Evolutionary conservation across 495 filamentous ascomycete genomes (phyloP).

Genomic region (Parathielavia appendiculata): DNA sequence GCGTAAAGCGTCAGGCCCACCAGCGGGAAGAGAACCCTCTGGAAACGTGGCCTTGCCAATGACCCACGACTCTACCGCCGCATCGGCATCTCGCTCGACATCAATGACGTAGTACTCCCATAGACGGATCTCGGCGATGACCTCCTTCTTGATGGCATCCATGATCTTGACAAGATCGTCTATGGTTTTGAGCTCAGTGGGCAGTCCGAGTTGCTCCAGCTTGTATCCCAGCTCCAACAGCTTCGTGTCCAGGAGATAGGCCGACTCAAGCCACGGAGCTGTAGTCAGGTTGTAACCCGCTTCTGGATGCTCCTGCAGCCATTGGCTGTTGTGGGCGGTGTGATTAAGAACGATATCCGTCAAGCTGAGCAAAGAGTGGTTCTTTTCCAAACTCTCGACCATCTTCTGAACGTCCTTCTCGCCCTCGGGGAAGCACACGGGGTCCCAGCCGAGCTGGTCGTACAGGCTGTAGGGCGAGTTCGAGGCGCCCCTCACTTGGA

Average conservation of each 20-base stretch:
- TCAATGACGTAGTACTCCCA: conserved; percentile 94
- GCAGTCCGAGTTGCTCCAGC: conserved; percentile 62
- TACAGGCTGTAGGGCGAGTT: conserved; percentile 97
- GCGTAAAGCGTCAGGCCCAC: conserved; percentile 44
- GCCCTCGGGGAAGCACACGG: conserved; percentile 74
- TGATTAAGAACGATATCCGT: conserved; percentile 99
- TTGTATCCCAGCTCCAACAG: conserved; percentile 71
- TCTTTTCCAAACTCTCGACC: conserved; percentile 74
- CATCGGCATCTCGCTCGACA: conserved; percentile 64
- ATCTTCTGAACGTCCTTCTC: conserved; percentile 76
- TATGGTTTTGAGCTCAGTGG: conserved; percentile 61
- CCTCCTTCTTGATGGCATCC: conserved; percentile 74
- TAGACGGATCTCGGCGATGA: conserved; percentile 66
- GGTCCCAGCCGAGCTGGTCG: conserved; percentile 85
- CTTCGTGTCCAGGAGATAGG: conserved; percentile 79
- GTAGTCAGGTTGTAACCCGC: conserved; percentile 92
- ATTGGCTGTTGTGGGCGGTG: conserved; percentile 90
- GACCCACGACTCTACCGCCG: conserved; percentile 67
- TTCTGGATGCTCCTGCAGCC: conserved; percentile 92
- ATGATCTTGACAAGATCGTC: conserved; percentile 81
- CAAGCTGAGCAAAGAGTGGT: conserved; percentile 78
- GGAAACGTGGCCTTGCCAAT: conserved; percentile 47
- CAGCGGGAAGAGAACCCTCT: conserved; percentile 38
- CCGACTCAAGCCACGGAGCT: conserved; percentile 87
- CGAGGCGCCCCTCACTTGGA: conserved; percentile 80